Base-by-base conservation (phyloP, 768 basidiomycete species). In the Boletellus ananas region DNA sequence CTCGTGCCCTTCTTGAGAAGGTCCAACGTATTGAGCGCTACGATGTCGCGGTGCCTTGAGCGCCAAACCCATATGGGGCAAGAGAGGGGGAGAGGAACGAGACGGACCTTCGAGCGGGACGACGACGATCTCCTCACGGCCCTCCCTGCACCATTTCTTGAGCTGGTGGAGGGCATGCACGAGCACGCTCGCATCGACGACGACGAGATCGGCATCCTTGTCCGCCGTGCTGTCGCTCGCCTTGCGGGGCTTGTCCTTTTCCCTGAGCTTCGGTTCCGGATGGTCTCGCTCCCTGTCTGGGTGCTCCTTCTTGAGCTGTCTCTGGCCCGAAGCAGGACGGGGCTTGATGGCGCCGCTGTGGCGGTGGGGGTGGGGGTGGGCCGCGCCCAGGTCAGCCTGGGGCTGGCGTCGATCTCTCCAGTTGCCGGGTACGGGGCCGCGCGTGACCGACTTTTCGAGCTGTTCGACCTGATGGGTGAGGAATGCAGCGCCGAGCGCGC, bases 21-120 rank as follows among this genome's bases (percentile, higher is more conserved):
- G 63, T 96, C 94, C 3, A 96, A 78, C 0, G 93, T 94, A 61
- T 93, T 94, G 23, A 96, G 77, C 9, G 87, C 93, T 95, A 65
- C 21, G 44, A 23, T 23, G 23, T 23, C 23, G 20, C 21, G 37
- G 21, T 29, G 29, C 39, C 14, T 20, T 57, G 54, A 59, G 59
- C 33, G 43, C 5, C 43, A 44, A 50, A 45, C 11, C 23, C 7
- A 21, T 17, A 16, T 16, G 33, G 21, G 34, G 36, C 23, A 23
- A 23, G 5, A 5, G 23, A 52, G 29, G 25, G 34, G 2, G 7
- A 33, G 20, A 2, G 23, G 23, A 23, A 23, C 23, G 23, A 23
- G 3, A 72, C 78, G 44, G 54, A 93, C 93, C 91, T 80, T 96
- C 93, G 23, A 94, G 80, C 6, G 94, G 93, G 39, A 93, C 74